Evolutionary conservation across 2,329 filamentous ascomycete species (phyloP).

Genomic region (Phialocephala sp.): DNA sequence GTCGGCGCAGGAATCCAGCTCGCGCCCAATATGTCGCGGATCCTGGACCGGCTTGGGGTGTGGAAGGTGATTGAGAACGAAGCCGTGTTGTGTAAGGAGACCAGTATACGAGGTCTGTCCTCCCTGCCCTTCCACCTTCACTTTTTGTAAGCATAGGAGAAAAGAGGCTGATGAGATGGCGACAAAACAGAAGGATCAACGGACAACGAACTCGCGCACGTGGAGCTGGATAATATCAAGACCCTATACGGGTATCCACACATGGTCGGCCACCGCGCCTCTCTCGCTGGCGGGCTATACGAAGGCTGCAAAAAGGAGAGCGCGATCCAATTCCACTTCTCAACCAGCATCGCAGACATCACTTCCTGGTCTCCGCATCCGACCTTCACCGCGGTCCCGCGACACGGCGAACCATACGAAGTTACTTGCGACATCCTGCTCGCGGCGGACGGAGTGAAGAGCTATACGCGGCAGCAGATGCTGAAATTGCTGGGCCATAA

Average conservation of each 20-base stretch:
- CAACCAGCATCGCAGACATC: constrained; percentile 59
- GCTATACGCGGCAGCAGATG: constrained; percentile 46
- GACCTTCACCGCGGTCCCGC: constrained; percentile 63
- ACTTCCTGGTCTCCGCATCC: constrained; percentile 64
- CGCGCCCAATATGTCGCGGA: constrained; percentile 80
- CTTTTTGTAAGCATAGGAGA: not conserved
- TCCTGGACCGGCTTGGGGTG: constrained; percentile 74
- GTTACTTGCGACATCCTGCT: constrained; percentile 60
- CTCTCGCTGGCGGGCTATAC: constrained; percentile 72
- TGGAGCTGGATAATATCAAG: constrained; percentile 70
- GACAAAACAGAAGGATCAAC: constrained; percentile 63
- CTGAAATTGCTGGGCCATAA: constrained; percentile 26
- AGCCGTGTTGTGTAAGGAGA: constrained; percentile 71
- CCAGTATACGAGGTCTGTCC: constrained; percentile 69
- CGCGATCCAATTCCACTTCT: constrained; percentile 74
- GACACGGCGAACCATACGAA: constrained; percentile 55
- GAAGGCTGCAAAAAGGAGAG: constrained; percentile 69
- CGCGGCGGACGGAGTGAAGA: constrained; percentile 63
- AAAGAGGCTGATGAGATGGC: not conserved
- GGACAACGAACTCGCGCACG: constrained; percentile 72
- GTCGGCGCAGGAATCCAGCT: constrained; percentile 86
- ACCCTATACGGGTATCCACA: constrained; percentile 75
- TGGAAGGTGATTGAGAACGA: constrained; percentile 75
- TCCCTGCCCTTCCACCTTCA: not conserved
- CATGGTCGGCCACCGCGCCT: constrained; percentile 79